phyloP scores from a whole-genome alignment of 495 filamentous ascomycete genomes.

The Aspergillus haitiensis region DNA sequence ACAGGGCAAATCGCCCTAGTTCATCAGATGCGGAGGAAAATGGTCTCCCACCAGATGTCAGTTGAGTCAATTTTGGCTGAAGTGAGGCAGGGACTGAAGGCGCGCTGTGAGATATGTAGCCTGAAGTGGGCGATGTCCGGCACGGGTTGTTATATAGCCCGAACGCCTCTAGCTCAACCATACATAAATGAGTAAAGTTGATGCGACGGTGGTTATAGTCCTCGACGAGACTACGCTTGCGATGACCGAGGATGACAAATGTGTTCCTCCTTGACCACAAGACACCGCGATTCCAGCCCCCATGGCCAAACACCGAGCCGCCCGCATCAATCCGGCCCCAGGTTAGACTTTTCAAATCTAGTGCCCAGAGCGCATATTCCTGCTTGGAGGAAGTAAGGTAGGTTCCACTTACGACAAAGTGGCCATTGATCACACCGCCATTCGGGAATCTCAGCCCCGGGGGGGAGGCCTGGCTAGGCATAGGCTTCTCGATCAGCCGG shows the following conservation, averaged over 20 bases:
- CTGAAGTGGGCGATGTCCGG: constrained; percentile 70
- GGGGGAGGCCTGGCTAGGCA: constrained; percentile 82
- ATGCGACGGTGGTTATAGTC: constrained; percentile 98
- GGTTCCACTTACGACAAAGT: constrained; percentile 95
- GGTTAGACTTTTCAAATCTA: constrained; percentile 81
- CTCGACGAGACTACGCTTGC: constrained; percentile 90
- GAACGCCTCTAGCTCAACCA: constrained; percentile 96
- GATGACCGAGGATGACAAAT: constrained; percentile 92
- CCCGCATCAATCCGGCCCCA: constrained; percentile 97
- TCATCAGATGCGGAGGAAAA: constrained; percentile 73
- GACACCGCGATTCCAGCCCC: constrained; percentile 94
- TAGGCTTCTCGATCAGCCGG: constrained; percentile 78
- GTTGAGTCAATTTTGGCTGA: constrained; percentile 57
- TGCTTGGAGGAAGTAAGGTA: constrained; percentile 97
- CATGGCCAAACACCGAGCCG: constrained; percentile 89
- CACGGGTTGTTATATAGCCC: constrained; percentile 94
- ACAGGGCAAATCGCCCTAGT: constrained; percentile 76
- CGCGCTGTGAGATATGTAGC: constrained; percentile 76
- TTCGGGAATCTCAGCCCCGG: constrained; percentile 94
- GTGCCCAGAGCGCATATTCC: constrained; percentile 95
- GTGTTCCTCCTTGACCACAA: constrained; percentile 90
- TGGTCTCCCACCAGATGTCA: constrained; percentile 68
- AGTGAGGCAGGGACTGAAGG: constrained; percentile 60
- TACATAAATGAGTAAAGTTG: constrained; percentile 93
- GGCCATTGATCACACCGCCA: constrained; percentile 87